Evolutionary conservation across 352 stramenopile species (phyloP), one percentile per base, ranked within the genome.

Genomic region (Globisporangium perplexum): DNA sequence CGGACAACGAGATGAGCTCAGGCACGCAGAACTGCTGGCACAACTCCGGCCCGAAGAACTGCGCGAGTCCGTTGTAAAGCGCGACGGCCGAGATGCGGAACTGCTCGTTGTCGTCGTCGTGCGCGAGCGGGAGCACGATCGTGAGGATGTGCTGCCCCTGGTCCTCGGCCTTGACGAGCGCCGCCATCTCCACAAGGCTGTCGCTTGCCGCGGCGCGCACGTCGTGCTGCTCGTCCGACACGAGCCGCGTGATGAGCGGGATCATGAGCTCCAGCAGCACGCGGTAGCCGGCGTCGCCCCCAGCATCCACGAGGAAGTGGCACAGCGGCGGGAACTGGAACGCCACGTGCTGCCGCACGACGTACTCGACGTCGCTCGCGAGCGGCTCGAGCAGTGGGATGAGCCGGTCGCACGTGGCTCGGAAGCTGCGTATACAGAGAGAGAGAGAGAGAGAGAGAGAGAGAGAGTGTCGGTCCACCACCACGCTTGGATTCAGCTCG

Each of bases 341-440:
- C 39, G 92, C 90, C 28, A 98, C 71, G 64, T 98, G 86, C 60
- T 98, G 95, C 3, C 93, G 88, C 62, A 98, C 96, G n/a, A 98
- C 90, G 69, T 89, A 93, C 74, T 98, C 95, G 26, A 90, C 71
- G 69, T 98, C 93, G 46, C 67, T 83, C 45, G 88, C 83, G n/a
- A 93, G 63, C 35, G 78, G 74, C 66, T 89, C 76, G 10, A 93
- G 64, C 39, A 98, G 67, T n/a, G 95, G 95, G 45, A 98, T 71
- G 22, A 98, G 69, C 54, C 77, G 72, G 35, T 86, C 77, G 36
- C 83, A 90, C 7, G 90, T 94, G 42, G 77, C 71, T 23, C 88
- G 74, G 53, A 94, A 94, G 12, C 77, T 77, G 63, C 47, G 24
- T 52, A 58, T n/a, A n/a, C n/a, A n/a, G n/a, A n/a, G n/a, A n/a